Conservation (phyloP, 805 yeast species). For the Maudiozyma barnettii region DNA sequence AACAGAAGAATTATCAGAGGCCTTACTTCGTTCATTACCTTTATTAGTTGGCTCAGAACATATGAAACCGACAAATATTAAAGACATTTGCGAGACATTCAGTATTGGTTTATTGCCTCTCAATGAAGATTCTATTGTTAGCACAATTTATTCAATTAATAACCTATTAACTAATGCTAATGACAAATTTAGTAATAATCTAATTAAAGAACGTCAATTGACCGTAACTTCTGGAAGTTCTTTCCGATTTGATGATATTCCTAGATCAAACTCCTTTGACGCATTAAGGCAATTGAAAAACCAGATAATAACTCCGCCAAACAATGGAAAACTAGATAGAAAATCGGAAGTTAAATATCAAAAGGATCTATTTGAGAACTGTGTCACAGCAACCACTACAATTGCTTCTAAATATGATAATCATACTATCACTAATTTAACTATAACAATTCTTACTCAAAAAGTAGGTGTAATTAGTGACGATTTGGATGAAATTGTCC, state of each 20-base stretch:
- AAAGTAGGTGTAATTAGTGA: conserved; percentile 46
- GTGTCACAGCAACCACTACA: conserved; percentile 57
- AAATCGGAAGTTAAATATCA: neutral
- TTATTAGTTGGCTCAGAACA: conserved; percentile 47
- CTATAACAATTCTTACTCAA: conserved; percentile 75
- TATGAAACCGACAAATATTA: conserved; percentile 39
- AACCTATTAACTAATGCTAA: conserved; percentile 57
- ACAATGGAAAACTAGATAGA: neutral
- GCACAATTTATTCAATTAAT: conserved; percentile 74
- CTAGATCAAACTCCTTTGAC: neutral
- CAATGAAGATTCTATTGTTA: conserved; percentile 73
- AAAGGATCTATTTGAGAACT: conserved; percentile 43
- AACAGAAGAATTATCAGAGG: conserved; percentile 27
- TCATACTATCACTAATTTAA: conserved; percentile 62
- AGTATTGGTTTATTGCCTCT: conserved; percentile 58
- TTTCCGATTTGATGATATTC: neutral
- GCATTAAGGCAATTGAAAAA: neutral
- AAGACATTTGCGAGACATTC: conserved; percentile 45
- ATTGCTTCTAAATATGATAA: conserved; percentile 60
- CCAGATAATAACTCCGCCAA: neutral
- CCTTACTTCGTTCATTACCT: conserved; percentile 37
- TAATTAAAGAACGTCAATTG: conserved; percentile 28
- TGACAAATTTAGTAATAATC: conserved; percentile 31
- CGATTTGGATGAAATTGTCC: conserved; percentile 44
- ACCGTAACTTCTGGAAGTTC: conserved; percentile 17